Percentiles rank a stretch among this genome's conserved stretches.
Conservation (phyloP, 306 rosid species). For the Senna siamea region DNA sequence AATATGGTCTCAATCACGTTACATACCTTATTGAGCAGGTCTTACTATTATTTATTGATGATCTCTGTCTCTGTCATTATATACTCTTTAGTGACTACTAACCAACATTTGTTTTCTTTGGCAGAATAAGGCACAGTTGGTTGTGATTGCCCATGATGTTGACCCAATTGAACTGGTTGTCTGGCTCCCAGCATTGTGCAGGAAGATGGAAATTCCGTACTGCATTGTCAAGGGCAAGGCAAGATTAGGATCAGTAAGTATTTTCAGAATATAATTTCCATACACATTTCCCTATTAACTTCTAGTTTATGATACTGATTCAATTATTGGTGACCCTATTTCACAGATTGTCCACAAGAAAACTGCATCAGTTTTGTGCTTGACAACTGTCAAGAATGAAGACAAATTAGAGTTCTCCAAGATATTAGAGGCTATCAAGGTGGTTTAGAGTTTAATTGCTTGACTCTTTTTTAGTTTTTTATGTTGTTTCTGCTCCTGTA, state of each 20-base stretch:
- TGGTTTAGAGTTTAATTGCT: too few relatives aligned
- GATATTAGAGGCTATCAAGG: conserved; percentile 62
- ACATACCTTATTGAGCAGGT: conserved; percentile 85
- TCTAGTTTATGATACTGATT: background rate
- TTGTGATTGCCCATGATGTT: conserved; percentile 83
- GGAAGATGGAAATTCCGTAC: conserved; percentile 90
- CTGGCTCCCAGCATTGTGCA: conserved; percentile 86
- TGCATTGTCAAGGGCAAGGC: conserved; percentile 93
- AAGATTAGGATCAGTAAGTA: conserved; percentile 66
- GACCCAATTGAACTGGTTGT: conserved; percentile 85
- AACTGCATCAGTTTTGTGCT: conserved; percentile 61
- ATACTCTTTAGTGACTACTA: background rate
- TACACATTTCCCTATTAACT: background rate
- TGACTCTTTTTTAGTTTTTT: too few relatives aligned
- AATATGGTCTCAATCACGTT: conserved; percentile 83
- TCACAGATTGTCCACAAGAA: conserved; percentile 57
- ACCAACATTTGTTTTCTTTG: background rate
- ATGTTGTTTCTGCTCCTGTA: background rate
- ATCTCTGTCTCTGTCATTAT: background rate
- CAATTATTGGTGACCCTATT: background rate
- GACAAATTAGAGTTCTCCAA: conserved; percentile 60
- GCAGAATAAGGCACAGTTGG: conserved; percentile 88
- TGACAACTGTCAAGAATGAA: conserved; percentile 64
- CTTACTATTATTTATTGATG: too few relatives aligned
- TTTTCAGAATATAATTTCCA: background rate